Evolutionary conservation across 495 filamentous ascomycete species (phyloP).

Genomic region (Acidomyces sp.): DNA sequence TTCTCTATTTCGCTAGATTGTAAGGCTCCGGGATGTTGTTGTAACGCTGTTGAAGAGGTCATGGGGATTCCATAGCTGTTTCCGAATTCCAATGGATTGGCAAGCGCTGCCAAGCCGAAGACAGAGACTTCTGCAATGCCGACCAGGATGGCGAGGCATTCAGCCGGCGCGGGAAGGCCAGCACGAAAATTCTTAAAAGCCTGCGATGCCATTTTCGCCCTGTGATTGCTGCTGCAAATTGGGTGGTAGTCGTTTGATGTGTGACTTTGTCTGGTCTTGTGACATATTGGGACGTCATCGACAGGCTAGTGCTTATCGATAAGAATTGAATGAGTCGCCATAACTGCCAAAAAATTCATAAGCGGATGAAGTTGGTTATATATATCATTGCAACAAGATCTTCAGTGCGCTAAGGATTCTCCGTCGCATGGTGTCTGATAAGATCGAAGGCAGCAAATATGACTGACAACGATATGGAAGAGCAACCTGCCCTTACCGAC

Average conservation of each 20-base stretch:
- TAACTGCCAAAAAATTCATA: neutral
- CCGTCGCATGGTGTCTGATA: neutral
- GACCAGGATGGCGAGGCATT: constrained; percentile 18
- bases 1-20: neutral
- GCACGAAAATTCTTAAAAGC: constrained; percentile 1
- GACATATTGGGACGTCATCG: too few relatives aligned
- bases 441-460: neutral
- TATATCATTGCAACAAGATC: neutral
- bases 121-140: constrained; percentile 14
- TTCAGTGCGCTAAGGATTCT: too few relatives aligned
- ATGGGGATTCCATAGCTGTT: constrained; percentile 13
- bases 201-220: too few relatives aligned
- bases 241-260: too few relatives aligned
- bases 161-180: constrained; percentile 13
- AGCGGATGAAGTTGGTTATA: neutral
- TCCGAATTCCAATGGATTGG: constrained; percentile 10
- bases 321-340: too few relatives aligned
- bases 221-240: too few relatives aligned
- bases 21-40: neutral
- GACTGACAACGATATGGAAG: constrained; percentile 10
- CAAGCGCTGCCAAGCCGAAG: constrained; percentile 15
- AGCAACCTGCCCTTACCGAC: constrained; percentile 5
- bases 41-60: neutral
- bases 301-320: too few relatives aligned
- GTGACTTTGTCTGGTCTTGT: too few relatives aligned